Base-by-base conservation (phyloP, 257 asterid species). In the Eustoma russellianum region DNA sequence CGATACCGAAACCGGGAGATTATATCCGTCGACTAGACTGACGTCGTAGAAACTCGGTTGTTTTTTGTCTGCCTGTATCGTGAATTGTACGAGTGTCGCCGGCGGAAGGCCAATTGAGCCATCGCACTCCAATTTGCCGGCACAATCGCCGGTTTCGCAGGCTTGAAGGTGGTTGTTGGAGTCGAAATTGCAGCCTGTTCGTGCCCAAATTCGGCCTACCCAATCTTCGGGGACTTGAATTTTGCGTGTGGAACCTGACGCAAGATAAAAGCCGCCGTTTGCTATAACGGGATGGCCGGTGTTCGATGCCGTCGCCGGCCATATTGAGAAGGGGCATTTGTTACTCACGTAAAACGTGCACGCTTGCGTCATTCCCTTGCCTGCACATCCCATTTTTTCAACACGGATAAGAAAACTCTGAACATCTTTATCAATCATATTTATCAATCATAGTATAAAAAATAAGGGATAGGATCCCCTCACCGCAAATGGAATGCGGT, bases 161-260 rank as follows among this genome's bases (percentile, higher is more conserved):
- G 67, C 69, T 11, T 63, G 70, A n/a, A 43, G 61, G 59, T 51
- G 70, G n/a, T 56, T 61, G 28, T 76, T 64, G 12, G 56, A 2
- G 55, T 49, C 50, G 63, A 81, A 85, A 7, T 60, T 46, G 78
- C 97, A 89, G 50, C 84, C 90, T 0, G 97, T 89, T 43, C 97
- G 81, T 47, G 93, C 97, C 97, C 97, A 85, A 0, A 89, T 69
- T 3, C 93, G 85, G 55, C 97, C 97, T 2, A 73, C 52, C 97
- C 97, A 89, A 6, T 75, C 78, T 0, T 83, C 83, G 0, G 94
- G 90, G 38, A 74, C 63, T 0, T 38, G 57, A 57, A 81, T 43
- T 55, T 14, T 69, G 3, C 41, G 69, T 46, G 61, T 51, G 17
- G 34, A 58, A 0, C 87, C 80, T 0, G 86, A 66, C 0, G 87